Evolutionary conservation across 495 filamentous ascomycete genomes (phyloP), one percentile per base, ranked within the genome.

Genomic region (Melanomma pulvis-pyrius): DNA sequence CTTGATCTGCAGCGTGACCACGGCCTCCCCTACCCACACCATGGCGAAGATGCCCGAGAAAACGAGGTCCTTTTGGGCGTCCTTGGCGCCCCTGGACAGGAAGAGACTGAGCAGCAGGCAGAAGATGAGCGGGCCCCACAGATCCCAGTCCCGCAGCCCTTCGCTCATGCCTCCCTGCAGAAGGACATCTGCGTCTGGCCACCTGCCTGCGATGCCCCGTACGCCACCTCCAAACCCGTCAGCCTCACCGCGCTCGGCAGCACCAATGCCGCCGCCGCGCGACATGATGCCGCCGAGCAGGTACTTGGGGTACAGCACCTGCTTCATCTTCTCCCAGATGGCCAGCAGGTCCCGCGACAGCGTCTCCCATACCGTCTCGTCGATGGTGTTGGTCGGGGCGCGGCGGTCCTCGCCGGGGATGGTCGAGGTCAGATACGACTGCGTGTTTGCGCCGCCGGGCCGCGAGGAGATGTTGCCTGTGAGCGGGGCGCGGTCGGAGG

Each of bases 1-100:
- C 82, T 97, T 97, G 74, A 99, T 97, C 85, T 99, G 94, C 74
- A 93, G 79, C n/a, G 94, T 99, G 63, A 99, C 93, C 17, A 97
- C 90, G 1, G 93, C 93, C 82, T 97, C 92, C 8, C 93, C 94
- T 57, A 98, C 86, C 94, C 94, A 99, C 39, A 99, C 90, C 73
- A 94, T 88, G 25, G 91, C 89, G 80, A 99, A 99, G 21, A 98
- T 92, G 11, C 94, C 96, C 25, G 90, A 92, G 78, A 98, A 99
- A 49, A 98, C 93, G 60, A 90, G 75, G 25, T 88, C 89, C 76
- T 89, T 89, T 80, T 98, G 93, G 41, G 89, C 83, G 2, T 83
- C 81, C 67, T 87, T 81, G 1, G 90, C 90, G 60, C 85, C 81
- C 71, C 93, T 81, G 61, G 92, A 94, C 66, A 99, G 78, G 67